These are phyloP conservation scores for Reutealis trisperma DNA, from an alignment of 345 rosid species.

Conservation along the genomic window DNA sequence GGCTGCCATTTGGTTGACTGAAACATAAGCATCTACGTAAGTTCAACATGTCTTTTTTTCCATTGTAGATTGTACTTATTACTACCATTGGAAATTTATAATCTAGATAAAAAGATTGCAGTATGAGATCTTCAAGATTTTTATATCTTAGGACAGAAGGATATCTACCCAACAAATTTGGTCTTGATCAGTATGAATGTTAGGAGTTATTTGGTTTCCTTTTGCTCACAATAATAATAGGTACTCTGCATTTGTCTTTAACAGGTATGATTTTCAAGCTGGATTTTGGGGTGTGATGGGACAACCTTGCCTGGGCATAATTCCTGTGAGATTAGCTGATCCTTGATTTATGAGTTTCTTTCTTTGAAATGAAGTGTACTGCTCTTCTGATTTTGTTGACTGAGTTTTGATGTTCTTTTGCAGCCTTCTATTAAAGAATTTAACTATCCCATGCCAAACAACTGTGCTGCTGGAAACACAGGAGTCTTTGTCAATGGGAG, in stretches of 20 bases:
- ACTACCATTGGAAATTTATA: too few species aligned
- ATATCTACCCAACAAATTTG: neutral
- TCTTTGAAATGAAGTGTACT: neutral
- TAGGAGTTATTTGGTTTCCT: neutral
- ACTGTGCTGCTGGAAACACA: conserved; percentile 29
- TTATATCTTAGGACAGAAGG: neutral
- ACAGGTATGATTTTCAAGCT: conserved; percentile 34
- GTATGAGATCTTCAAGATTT: neutral
- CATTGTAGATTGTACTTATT: too few species aligned
- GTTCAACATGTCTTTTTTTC: neutral
- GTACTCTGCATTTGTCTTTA: neutral
- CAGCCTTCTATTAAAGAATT: conserved; percentile 35
- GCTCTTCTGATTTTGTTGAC: neutral
- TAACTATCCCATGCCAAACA: conserved; percentile 21
- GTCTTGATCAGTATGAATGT: neutral
- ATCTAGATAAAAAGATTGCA: neutral
- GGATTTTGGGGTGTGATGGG: conserved; percentile 42
- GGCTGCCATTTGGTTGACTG: neutral
- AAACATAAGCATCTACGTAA: neutral
- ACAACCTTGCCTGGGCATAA: conserved; percentile 30
- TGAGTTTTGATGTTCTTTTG: neutral
- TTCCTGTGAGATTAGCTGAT: conserved; percentile 31
- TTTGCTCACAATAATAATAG: neutral
- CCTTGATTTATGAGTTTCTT: neutral
- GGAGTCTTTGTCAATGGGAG: conserved; percentile 31